Evolutionary conservation across 2,329 filamentous ascomycete genomes (phyloP).

Genomic region (Aspergillus bombycis): DNA sequence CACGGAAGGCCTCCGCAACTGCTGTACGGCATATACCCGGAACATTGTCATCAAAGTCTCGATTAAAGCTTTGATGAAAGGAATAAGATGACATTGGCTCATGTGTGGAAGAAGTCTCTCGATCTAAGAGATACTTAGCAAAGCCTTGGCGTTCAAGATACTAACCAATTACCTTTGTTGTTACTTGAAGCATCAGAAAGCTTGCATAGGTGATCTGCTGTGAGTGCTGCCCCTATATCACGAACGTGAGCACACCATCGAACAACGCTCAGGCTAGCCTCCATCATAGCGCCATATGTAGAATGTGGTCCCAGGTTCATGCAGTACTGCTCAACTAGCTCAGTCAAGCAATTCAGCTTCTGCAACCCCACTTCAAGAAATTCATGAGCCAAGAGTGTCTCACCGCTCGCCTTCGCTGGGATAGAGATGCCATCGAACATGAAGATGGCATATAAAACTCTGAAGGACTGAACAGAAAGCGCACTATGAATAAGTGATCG

Average conservation of each 20-base stretch:
- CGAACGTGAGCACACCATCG: conserved; percentile 30
- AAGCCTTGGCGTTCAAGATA: not conserved
- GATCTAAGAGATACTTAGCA: not conserved
- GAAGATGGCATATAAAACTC: conserved; percentile 23
- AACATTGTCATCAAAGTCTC: conserved; percentile 12
- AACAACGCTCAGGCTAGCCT: conserved; percentile 23
- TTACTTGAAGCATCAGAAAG: conserved; percentile 10
- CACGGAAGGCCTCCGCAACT: conserved; percentile 18
- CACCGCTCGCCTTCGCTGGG: conserved; percentile 13
- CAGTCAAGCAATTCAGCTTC: conserved; percentile 18
- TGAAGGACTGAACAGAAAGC: conserved; percentile 22
- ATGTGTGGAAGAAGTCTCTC: not conserved
- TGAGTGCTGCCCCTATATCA: conserved; percentile 27
- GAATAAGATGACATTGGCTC: not conserved
- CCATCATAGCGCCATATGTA: conserved; percentile 20
- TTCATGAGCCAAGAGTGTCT: conserved; percentile 9
- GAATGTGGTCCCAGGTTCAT: conserved; percentile 23
- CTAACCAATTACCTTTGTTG: conserved; percentile 7
- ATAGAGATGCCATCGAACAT: conserved; percentile 27
- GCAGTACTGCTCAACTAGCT: conserved; percentile 23
- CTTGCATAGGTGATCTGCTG: conserved; percentile 18
- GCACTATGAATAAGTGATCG: conserved; percentile 13
- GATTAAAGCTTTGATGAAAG: not conserved
- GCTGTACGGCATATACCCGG: conserved; percentile 18
- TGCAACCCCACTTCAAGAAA: conserved; percentile 21